These are phyloP conservation scores for Trichoderma lentiforme DNA, from an alignment of 2,329 filamentous ascomycete species.

Conservation along the genomic window DNA sequence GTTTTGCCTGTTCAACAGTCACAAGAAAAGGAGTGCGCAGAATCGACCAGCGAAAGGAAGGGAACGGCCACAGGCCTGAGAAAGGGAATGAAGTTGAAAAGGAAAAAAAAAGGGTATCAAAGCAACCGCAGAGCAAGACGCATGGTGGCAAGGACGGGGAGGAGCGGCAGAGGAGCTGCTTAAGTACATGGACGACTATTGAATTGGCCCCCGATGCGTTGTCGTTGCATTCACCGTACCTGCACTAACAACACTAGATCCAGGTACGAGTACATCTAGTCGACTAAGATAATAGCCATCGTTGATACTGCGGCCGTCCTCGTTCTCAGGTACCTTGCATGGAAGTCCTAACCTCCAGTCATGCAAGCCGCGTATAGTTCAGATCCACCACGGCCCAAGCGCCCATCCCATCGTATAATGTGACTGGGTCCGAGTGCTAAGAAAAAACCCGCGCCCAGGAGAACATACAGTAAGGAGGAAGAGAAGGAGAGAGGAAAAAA, in stretches of 20 bases:
- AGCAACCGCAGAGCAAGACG: neutral
- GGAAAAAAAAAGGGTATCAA: neutral
- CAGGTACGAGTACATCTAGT: neutral
- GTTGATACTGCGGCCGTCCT: neutral
- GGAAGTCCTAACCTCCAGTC: neutral
- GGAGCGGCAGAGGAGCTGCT: neutral
- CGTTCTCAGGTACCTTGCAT: neutral
- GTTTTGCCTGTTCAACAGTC: neutral
- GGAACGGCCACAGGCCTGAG: conserved; percentile 11
- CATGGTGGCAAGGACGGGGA: neutral
- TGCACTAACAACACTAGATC: neutral
- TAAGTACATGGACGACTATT: neutral
- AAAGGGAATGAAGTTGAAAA: neutral
- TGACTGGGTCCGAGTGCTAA: neutral
- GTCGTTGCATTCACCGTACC: neutral
- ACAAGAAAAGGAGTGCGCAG: conserved; percentile 10
- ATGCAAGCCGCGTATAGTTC: neutral
- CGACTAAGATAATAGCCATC: neutral
- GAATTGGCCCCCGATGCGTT: neutral
- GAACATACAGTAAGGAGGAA: neutral
- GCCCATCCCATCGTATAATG: neutral
- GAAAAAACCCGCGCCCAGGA: neutral
- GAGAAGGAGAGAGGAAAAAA: neutral
- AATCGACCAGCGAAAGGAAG: conserved; percentile 17
- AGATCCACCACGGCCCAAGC: conserved; percentile 7